Evolutionary conservation across 2,329 filamentous ascomycete species (phyloP), one percentile per base, ranked within the genome.

Genomic region (Beauveria sp.): DNA sequence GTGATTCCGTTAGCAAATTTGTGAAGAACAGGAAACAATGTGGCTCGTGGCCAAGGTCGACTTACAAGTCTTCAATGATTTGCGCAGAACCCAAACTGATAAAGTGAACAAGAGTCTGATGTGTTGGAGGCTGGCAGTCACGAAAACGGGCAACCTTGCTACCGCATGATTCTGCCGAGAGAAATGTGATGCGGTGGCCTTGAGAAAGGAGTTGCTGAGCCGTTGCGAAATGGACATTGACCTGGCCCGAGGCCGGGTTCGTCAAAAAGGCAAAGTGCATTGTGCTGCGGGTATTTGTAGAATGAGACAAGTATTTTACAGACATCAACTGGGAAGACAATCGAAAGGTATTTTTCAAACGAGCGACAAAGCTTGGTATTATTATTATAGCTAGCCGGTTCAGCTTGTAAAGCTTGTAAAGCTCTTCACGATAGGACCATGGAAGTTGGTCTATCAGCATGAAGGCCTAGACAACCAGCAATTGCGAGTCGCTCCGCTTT

Each of bases 211-310:
- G 54, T 28, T 57, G 24, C 20, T 57, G 54, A 1, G 54, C 54
- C 7, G 54, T 57, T 16, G 43, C 43, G 12, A 57, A 57, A 5
- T 57, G 54, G 16, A 57, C 43, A 38, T 57, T 57, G 22, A 40
- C 28, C 26, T 57, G 54, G 9, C 54, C 54, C n/a, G 54, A 49
- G 43, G 54, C 54, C 24, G 54, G 54, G 40, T 57, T 57, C 5
- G 54, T 57, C 18, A 57, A 24, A 42, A 57, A 48, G n/a, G 28
- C 54, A 42, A 57, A n/a, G 22, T 57, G 42, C 54, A 57, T 57
- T 52, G 5, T 40, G 50, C 31, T 40, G 50, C 31, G 31, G 31
- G n/a, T 52, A 40, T 34, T 2, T 52, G 26, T n/a, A 3, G 7
- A 14, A 4, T 24, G n/a, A 16, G 31, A 52, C 3, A n/a, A 16